A percentile compares a stretch with the other conserved stretches of the same genome.
Conservation (phyloP, 2,329 filamentous ascomycete genomes). For the Arthroderma uncinatum region DNA sequence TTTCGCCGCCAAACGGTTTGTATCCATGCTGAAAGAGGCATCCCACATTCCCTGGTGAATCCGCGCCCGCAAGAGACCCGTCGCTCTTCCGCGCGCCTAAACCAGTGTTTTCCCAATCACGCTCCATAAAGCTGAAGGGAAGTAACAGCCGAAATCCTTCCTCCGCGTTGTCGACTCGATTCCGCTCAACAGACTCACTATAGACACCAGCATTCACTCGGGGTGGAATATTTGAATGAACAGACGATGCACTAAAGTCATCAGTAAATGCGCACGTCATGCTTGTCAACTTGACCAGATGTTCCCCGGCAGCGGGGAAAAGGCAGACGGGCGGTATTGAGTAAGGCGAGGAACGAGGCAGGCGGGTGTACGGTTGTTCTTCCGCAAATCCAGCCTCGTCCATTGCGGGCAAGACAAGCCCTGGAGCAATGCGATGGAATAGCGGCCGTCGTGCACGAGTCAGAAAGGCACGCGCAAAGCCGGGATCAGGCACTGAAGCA, state of each 20-base stretch:
- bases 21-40: slow-evolving; percentile 3
- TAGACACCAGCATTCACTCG: slow-evolving; percentile 5
- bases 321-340: not conserved
- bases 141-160: slow-evolving; percentile 7
- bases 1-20: not conserved
- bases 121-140: not conserved
- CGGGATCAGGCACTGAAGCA: not conserved
- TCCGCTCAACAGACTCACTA: slow-evolving; percentile 2
- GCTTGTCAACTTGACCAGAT: not conserved
- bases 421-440: slow-evolving; percentile 3
- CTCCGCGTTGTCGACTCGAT: not conserved
- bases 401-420: not conserved
- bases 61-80: not conserved
- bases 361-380: slow-evolving; percentile 1
- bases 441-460: slow-evolving; percentile 1
- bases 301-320: not conserved
- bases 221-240: slow-evolving; percentile 1
- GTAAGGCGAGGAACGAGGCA: not conserved
- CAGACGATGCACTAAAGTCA: not conserved
- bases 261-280: not conserved
- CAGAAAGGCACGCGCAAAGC: slow-evolving; percentile 5
- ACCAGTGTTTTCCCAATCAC: not conserved
- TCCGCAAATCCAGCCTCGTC: not conserved
- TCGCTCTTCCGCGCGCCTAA: slow-evolving; percentile 1
- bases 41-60: too few species aligned